Evolutionary conservation across 768 basidiomycete species (phyloP), one percentile per base, ranked within the genome.

Genomic region (Agrocybe pediades): DNA sequence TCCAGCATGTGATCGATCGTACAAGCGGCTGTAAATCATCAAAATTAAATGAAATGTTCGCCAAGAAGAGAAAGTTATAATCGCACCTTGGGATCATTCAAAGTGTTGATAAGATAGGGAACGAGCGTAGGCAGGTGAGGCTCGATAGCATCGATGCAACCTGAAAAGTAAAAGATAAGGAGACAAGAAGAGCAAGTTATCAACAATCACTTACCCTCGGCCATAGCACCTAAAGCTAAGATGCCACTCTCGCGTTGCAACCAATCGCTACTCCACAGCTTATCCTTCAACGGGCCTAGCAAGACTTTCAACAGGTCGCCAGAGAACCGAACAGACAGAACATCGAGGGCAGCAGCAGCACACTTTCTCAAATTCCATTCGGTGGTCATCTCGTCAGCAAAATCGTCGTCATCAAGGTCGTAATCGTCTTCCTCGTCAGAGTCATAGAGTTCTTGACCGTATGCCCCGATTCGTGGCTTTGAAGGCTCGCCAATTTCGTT

Each of bases 291-390:
- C 24, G 90, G 88, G 5, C 90, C 87, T 23, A 99, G 79, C 21
- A 98, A 77, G 41, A 97, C 89, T 56, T 90, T 89, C 65, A 99
- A 74, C 52, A 98, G 74, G 54, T 98, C 95, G n/a, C 81, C 81
- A 29, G 88, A 86, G 64, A 98, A 98, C 39, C 92, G 85, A 16
- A 98, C 94, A 1, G 95, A 94, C 53, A 99, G 83, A 23, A 99
- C 95, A 68, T 99, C 97, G 53, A 99, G 77, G 9, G 97, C 97
- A 0, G 97, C 97, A 0, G 97, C 97, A 1, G 95, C 94, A 66
- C 97, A 99, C 74, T 99, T 99, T 58, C 97, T 83, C 56, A 98
- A 77, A 72, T 98, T 99, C 97, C 97, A 99, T 68, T 98, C 95
- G 1, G 96, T 96, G 9, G 91, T 89, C 80, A 92, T 90, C 66